Evolutionary conservation across 352 stramenopile genomes (phyloP), one percentile per base, ranked within the genome.

Genomic region (Phytophthora foliorum): DNA sequence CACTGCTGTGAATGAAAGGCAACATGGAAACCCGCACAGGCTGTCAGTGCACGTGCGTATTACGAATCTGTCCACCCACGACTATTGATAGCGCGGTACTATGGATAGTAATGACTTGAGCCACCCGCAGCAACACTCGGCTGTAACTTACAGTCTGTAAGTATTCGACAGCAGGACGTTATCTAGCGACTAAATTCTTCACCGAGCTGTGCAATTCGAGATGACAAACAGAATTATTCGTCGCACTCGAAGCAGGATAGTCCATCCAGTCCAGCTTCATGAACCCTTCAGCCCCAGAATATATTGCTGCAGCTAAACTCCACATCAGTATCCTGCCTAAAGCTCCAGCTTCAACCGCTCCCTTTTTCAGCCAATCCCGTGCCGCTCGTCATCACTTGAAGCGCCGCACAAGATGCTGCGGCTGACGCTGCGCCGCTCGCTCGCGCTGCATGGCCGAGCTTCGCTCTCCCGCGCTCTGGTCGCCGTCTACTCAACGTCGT

Each of bases 381-480:
- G 9, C 29, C 8, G 29, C 29, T 31, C 27, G 27, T 31, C 38
- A 36, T 65, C 46, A 32, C 45, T 65, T 59, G 62, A 70, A 55
- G 55, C 29, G 55, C n/a, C 44, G 27, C 27, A 3, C 59, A 56
- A 31, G 24, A 73, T 73, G 65, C 27, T 73, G 44, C 41, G 42
- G 45, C 11, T 64, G 38, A 22, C 22, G n/a, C 27, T 42, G 24
- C n/a, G 34, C 5, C 34, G 9, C n/a, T 19, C 36, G 45, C 41
- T 56, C 6, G 34, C 38, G 11, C 14, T 24, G 51, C 21, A 17
- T 38, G 16, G 4, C 24, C n/a, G 24, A 16, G 9, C 55, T 54
- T 10, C 11, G n/a, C 24, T 39, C 8, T n/a, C 41, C 9, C 60
- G 51, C 54, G 17, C 52, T 56, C 22, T 53, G 3, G 27, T 42